Conservation (phyloP, 441 rosid species). For the Croton laevigatus region DNA sequence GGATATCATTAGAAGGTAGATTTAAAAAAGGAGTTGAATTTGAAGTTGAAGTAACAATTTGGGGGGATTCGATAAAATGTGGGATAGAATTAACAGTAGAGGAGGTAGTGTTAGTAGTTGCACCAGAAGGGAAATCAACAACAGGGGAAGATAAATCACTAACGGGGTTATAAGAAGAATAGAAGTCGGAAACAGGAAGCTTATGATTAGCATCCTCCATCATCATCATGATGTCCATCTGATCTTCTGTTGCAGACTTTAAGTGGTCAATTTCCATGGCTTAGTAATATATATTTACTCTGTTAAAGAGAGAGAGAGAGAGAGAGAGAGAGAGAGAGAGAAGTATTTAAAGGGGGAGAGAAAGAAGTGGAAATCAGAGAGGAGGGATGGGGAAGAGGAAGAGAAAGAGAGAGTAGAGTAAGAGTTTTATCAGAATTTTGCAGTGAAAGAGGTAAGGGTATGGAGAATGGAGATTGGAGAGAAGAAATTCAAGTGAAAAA, state of each 20-base stretch:
- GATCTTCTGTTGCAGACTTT: slow-evolving; percentile 39
- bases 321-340: slow-evolving; percentile 1
- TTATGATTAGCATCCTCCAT: slow-evolving; percentile 32
- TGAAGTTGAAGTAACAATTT: not conserved
- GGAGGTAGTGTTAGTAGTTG: slow-evolving; percentile 7
- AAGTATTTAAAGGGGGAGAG: slow-evolving; percentile 18
- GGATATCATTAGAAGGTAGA: slow-evolving; percentile 15
- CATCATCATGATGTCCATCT: slow-evolving; percentile 40
- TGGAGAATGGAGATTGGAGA: slow-evolving; percentile 6
- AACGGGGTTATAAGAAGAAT: slow-evolving; percentile 21
- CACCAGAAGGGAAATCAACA: slow-evolving; percentile 22
- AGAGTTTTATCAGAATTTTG: slow-evolving; percentile 47
- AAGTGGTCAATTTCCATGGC: slow-evolving; percentile 46
- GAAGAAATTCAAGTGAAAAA: slow-evolving; percentile 9
- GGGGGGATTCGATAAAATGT: slow-evolving; percentile 20
- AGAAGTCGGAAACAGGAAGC: slow-evolving; percentile 39
- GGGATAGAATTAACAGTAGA: slow-evolving; percentile 6
- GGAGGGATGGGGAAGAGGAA: slow-evolving; percentile 42
- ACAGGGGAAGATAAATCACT: slow-evolving; percentile 6
- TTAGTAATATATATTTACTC: not conserved
- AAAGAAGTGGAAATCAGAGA: slow-evolving; percentile 20
- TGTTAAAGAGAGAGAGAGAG: not conserved
- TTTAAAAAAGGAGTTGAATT: slow-evolving; percentile 21
- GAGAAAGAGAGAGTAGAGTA: slow-evolving; percentile 28
- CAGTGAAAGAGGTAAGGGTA: slow-evolving; percentile 26